Percentiles rank a stretch among this genome's conserved stretches.
Evolutionary conservation across 108 stramenopile genomes (phyloP).

Genomic region (Halocafeteria seosinensis): DNA sequence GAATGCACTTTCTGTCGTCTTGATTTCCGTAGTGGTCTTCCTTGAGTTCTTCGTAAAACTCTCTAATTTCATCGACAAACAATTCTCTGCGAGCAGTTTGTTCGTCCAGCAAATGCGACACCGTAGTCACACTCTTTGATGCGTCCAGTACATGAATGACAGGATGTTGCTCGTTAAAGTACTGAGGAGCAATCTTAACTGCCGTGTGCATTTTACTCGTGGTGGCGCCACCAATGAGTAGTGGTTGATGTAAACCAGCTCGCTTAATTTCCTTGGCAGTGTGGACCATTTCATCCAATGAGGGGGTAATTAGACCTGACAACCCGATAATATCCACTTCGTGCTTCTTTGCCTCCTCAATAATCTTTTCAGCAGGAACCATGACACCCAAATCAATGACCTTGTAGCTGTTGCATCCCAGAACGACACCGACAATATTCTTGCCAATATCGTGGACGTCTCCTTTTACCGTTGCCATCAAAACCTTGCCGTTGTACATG

Average conservation of each 20-base stretch:
- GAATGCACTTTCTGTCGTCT: conserved; percentile 77
- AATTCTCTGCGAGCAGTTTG: conserved; percentile 50
- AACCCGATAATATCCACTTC: conserved; percentile 89
- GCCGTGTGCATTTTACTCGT: conserved; percentile 99
- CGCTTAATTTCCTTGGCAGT: conserved; percentile 93
- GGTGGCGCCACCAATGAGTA: conserved; percentile 95
- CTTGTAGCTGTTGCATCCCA: conserved; percentile 98
- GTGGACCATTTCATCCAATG: conserved; percentile 96
- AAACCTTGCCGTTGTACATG: conserved; percentile 73
- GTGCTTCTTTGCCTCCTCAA: conserved; percentile 75
- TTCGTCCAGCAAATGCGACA: conserved; percentile 60
- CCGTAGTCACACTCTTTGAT: conserved; percentile 85
- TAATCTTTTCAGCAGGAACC: conserved; percentile 78
- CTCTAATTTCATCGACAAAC: conserved; percentile 71
- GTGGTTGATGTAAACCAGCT: conserved; percentile 72
- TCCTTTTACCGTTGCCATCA: conserved; percentile 98
- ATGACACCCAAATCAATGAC: conserved; percentile 99
- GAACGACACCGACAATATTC: conserved; percentile 95
- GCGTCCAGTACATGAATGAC: conserved; percentile 98
- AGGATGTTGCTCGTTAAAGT: conserved; percentile 69
- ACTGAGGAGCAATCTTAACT: conserved; percentile 91
- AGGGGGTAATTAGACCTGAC: conserved; percentile 95
- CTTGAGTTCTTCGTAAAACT: conserved; percentile 82
- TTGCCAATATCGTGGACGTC: conserved; percentile 99
- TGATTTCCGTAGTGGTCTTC: conserved; percentile 92